Evolutionary conservation across 2,329 filamentous ascomycete genomes (phyloP).

Genomic region (Cytospora mali): DNA sequence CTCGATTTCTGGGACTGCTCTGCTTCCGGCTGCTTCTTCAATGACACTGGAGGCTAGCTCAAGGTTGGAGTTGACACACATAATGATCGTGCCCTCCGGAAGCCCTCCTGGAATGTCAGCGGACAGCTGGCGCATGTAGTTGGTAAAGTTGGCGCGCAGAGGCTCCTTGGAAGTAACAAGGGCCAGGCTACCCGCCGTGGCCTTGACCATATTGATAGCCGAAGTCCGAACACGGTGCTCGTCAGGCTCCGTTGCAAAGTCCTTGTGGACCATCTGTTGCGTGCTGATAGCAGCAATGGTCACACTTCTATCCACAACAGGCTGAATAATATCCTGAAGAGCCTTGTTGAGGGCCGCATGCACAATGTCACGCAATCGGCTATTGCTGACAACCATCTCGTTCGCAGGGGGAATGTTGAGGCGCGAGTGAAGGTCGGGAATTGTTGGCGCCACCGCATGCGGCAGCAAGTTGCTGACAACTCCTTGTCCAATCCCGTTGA

Average conservation of each 20-base stretch:
- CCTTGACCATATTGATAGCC: slow-evolving; percentile 92
- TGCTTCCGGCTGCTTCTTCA: slow-evolving; percentile 92
- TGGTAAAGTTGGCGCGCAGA: slow-evolving; percentile 92
- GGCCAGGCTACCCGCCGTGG: slow-evolving; percentile 89
- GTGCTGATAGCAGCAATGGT: slow-evolving; percentile 98
- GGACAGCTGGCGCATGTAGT: slow-evolving; percentile 81
- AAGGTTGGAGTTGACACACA: slow-evolving; percentile 98
- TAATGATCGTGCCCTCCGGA: slow-evolving; percentile 92
- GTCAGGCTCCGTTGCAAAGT: slow-evolving; percentile 91
- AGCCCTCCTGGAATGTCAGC: slow-evolving; percentile 75
- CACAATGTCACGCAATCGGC: slow-evolving; percentile 74
- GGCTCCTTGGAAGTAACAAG: slow-evolving; percentile 99
- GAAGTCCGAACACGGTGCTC: slow-evolving; percentile 84
- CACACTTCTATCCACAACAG: slow-evolving; percentile 94
- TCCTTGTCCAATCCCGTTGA: slow-evolving; percentile 72
- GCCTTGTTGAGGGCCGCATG: slow-evolving; percentile 84
- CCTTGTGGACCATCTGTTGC: slow-evolving; percentile 91
- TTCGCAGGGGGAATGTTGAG: slow-evolving; percentile 81
- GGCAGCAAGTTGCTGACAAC: slow-evolving; percentile 76
- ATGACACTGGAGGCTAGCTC: slow-evolving; percentile 92
- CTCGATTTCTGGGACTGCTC: slow-evolving; percentile 92
- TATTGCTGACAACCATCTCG: slow-evolving; percentile 74
- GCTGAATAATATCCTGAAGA: slow-evolving; percentile 94
- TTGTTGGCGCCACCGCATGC: slow-evolving; percentile 73
- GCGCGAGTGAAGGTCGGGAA: slow-evolving; percentile 81